phyloP scores from a whole-genome alignment of 441 rosid genomes.

The Gossypium aridum region DNA sequence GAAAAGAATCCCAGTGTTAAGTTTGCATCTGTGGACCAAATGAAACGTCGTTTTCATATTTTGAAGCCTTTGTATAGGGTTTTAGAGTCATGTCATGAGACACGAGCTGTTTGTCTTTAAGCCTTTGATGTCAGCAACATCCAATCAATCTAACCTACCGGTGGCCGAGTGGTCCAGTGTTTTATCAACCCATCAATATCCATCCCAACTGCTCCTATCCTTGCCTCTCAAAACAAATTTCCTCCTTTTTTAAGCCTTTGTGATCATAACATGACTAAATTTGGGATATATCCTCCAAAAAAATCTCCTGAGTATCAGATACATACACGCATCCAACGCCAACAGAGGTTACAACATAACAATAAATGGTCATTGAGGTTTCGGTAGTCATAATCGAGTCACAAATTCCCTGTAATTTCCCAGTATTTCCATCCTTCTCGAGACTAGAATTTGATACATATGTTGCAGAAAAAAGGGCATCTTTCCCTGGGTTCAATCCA shows the following conservation, averaged over 20 bases:
- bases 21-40: background rate
- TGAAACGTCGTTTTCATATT: background rate
- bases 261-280: background rate
- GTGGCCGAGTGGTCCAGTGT: slow-evolving; percentile 14
- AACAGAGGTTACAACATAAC: background rate
- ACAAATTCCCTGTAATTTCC: background rate
- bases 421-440: background rate
- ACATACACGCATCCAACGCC: background rate
- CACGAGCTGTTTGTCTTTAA: background rate
- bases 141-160: slow-evolving; percentile 13
- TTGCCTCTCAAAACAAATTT: background rate
- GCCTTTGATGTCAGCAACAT: background rate
- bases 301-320: background rate
- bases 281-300: background rate
- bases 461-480: background rate
- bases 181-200: slow-evolving; percentile 4
- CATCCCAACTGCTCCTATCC: background rate
- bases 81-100: background rate
- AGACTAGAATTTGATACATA: background rate
- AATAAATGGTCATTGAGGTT: background rate
- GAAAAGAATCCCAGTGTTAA: background rate
- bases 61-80: background rate
- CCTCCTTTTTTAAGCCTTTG: background rate
- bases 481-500: background rate
- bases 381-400: background rate